These are phyloP conservation scores for Salix exigua DNA, from an alignment of 345 rosid species.

Conservation along the genomic window DNA sequence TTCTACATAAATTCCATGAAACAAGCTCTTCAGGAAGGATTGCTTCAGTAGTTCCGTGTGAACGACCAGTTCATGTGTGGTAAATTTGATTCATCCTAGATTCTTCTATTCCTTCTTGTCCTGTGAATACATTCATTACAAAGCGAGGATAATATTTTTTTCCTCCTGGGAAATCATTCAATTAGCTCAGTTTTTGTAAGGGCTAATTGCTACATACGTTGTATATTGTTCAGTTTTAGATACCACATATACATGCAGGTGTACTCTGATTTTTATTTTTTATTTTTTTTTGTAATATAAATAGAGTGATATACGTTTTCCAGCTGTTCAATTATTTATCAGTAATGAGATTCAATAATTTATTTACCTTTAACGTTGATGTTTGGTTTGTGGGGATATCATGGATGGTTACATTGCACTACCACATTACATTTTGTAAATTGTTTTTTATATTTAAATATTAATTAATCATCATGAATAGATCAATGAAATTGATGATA, in stretches of 20 bases:
- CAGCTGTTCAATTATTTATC: neutral
- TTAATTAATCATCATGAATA: too few species aligned
- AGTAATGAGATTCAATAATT: too few species aligned
- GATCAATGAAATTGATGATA: too few species aligned
- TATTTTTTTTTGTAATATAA: neutral
- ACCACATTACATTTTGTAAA: too few species aligned
- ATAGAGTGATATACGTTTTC: neutral
- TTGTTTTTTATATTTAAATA: too few species aligned
- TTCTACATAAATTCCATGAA: constrained; percentile 44
- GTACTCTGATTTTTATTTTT: neutral
- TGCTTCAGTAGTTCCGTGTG: constrained; percentile 19
- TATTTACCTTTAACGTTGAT: neutral
- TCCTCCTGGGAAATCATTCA: neutral
- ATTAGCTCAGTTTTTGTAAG: constrained; percentile 44
- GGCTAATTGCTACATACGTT: constrained; percentile 22
- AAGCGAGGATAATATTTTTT: neutral
- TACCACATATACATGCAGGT: neutral
- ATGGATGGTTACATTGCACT: too few species aligned
- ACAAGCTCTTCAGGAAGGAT: constrained; percentile 20
- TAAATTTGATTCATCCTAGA: neutral
- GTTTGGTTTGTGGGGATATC: too few species aligned
- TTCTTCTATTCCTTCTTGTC: neutral
- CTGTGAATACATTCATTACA: constrained; percentile 18
- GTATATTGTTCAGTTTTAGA: too few species aligned
- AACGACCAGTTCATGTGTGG: constrained; percentile 19